Base-by-base conservation (phyloP, 106 monocot species). In the Dendrobium nobile region DNA sequence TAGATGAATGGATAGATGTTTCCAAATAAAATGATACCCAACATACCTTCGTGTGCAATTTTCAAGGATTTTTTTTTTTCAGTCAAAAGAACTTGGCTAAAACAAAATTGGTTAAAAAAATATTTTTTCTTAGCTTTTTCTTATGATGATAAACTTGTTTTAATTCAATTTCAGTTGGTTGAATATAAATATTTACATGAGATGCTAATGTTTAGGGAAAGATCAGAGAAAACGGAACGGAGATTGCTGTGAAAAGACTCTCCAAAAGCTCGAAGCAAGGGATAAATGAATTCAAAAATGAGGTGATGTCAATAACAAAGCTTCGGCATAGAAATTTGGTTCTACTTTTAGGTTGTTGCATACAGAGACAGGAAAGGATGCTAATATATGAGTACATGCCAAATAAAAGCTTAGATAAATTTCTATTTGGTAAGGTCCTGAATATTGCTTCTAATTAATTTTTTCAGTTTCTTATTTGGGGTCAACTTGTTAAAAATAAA, bases 381-480 rank as follows among this genome's bases (percentile, higher is more conserved):
- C 55, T 87, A 19, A 58, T 87, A 31, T 87, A 83, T 64, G 87
- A 87, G 58, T 87, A 77, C 80, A 80, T 87, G 87, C 65, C 80
- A 42, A 87, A 83, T 68, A 79, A 64, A 72, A 87, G 87, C 77
- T 73, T 87, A 28, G 79, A 87, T 74, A 55, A 77, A 26, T 80
- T 83, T 44, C 75, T 87, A 40, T 87, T 83, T 19, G 83, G 87
- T 87, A 5, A 37, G 47, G 22, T 26, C 45, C 11, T 47, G 37
- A 37, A 37, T 37, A 37, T 37, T 37, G 37, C 37, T 17, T 16
- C 20, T 17, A 2, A 22, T 31, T 17, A 70, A 19, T 58, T 59
- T 40, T 41, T 9, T 59, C 37, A 37, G 37, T 37, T 37, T 37
- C 37, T 37, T 37, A 37, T 37, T 37, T 37, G 37, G 37, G 37